These are phyloP conservation scores for Kodamaea sp. DNA, from an alignment of 1,139 yeast species.

Conservation along the genomic window DNA sequence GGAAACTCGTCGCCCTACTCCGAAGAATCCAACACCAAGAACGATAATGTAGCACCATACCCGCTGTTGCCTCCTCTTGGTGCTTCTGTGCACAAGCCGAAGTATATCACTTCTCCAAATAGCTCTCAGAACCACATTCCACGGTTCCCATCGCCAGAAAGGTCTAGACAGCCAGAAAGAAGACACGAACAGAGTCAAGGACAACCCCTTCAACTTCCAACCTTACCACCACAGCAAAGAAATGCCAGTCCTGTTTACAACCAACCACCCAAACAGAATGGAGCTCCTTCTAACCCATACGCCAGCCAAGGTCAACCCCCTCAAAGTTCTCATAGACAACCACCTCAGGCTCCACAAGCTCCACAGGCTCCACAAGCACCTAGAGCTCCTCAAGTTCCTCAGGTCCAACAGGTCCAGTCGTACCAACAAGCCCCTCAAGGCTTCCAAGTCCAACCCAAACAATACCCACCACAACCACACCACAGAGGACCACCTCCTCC, in stretches of 20 bases:
- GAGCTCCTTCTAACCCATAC: neutral
- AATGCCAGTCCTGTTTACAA: constrained; percentile 2
- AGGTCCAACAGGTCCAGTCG: neutral
- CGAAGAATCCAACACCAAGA: constrained; percentile 10
- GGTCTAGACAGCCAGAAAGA: neutral
- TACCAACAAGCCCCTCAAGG: neutral
- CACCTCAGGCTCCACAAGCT: constrained; percentile 9
- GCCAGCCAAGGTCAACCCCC: constrained; percentile 5
- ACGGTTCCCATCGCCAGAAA: constrained; percentile 14
- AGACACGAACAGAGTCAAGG: neutral
- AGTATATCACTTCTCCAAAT: constrained; percentile 39
- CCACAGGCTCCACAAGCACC: too few species aligned
- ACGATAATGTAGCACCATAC: constrained; percentile 9
- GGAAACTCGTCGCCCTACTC: constrained; percentile 22
- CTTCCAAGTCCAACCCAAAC: neutral
- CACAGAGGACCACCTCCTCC: constrained; percentile 8
- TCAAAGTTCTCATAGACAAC: constrained; percentile 4
- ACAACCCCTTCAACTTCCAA: constrained; percentile 8
- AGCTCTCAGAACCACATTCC: constrained; percentile 32
- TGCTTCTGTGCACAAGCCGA: constrained; percentile 27
- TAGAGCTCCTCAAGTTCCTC: constrained; percentile 2
- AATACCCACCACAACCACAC: constrained; percentile 7
- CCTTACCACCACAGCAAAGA: constrained; percentile 10
- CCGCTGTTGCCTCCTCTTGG: constrained; percentile 16
- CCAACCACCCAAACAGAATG: neutral